These are phyloP conservation scores for Calonectria pteridis DNA, from an alignment of 2,329 filamentous ascomycete species.

Conservation along the genomic window DNA sequence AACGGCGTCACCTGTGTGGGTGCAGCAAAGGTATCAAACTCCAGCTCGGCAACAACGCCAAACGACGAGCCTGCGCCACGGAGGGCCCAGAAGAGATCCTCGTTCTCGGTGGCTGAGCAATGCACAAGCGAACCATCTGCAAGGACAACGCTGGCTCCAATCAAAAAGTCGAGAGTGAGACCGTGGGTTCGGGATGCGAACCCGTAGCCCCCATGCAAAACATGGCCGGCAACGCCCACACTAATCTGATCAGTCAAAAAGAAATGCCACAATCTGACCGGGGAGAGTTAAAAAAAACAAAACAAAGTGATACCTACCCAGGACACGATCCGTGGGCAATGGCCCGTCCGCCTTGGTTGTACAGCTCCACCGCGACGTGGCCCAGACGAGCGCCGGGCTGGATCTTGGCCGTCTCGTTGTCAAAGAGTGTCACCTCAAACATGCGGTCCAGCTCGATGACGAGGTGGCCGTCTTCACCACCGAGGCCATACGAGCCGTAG, in stretches of 20 bases:
- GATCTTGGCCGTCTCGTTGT: slow-evolving; percentile 33
- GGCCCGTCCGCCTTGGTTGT: slow-evolving; percentile 53
- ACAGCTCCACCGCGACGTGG: slow-evolving; percentile 57
- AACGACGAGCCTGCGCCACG: slow-evolving; percentile 49
- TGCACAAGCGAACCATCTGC: slow-evolving; percentile 42
- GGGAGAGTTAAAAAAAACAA: background rate
- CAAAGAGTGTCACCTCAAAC: slow-evolving; percentile 46
- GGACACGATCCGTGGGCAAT: slow-evolving; percentile 67
- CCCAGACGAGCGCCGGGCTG: slow-evolving; percentile 64
- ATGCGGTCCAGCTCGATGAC: slow-evolving; percentile 56
- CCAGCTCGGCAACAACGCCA: slow-evolving; percentile 47
- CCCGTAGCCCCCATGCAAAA: slow-evolving; percentile 47
- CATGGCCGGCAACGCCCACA: slow-evolving; percentile 47
- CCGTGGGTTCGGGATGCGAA: slow-evolving; percentile 46
- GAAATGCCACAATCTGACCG: background rate
- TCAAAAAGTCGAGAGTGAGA: slow-evolving; percentile 45
- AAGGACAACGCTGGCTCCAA: slow-evolving; percentile 46
- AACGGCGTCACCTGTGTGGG: slow-evolving; percentile 39
- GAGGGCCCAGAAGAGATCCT: slow-evolving; percentile 48
- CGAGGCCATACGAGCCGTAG: slow-evolving; percentile 63
- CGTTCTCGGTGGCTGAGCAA: slow-evolving; percentile 39
- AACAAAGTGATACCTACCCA: slow-evolving; percentile 51
- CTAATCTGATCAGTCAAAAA: slow-evolving; percentile 29
- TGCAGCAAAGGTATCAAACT: slow-evolving; percentile 44
- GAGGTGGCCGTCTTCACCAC: slow-evolving; percentile 56